These are phyloP conservation scores for Cutaneotrichosporon cavernicola DNA, from an alignment of 1,284 basidiomycete species.

Conservation along the genomic window DNA sequence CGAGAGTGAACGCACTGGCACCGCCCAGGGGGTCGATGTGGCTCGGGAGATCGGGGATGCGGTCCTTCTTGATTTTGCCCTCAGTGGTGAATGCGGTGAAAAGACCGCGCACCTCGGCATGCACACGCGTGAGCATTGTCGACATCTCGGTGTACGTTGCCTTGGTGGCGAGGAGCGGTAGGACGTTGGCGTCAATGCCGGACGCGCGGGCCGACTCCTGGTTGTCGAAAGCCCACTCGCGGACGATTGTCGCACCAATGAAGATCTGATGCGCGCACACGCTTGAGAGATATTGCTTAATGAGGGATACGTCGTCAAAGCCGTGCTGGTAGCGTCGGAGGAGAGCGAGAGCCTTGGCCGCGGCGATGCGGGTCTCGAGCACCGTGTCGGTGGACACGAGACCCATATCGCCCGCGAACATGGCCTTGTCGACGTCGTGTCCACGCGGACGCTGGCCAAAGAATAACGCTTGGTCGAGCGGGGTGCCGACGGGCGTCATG, in stretches of 20 bases:
- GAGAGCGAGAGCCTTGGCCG: constrained; percentile 73
- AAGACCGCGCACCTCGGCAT: constrained; percentile 75
- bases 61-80: constrained; percentile 76
- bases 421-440: constrained; percentile 95
- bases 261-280: constrained; percentile 89
- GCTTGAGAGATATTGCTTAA: constrained; percentile 77
- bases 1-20: constrained; percentile 73
- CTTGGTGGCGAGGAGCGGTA: constrained; percentile 75
- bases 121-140: constrained; percentile 73
- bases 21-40: constrained; percentile 68
- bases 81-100: constrained; percentile 77
- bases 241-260: constrained; percentile 75
- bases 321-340: constrained; percentile 26
- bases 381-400: constrained; percentile 77
- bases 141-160: constrained; percentile 90
- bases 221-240: constrained; percentile 75
- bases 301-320: constrained; percentile 58
- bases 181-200: constrained; percentile 62
- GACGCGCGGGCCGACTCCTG: constrained; percentile 61
- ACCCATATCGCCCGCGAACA: constrained; percentile 86
- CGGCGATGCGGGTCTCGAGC: constrained; percentile 76
- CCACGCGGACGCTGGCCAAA: constrained; percentile 57
- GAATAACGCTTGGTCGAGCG: constrained; percentile 73
- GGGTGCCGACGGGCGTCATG: constrained; percentile 86
- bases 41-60: constrained; percentile 74